Conservation (phyloP, 2,329 filamentous ascomycete genomes). For the Emergomyces orientalis region DNA sequence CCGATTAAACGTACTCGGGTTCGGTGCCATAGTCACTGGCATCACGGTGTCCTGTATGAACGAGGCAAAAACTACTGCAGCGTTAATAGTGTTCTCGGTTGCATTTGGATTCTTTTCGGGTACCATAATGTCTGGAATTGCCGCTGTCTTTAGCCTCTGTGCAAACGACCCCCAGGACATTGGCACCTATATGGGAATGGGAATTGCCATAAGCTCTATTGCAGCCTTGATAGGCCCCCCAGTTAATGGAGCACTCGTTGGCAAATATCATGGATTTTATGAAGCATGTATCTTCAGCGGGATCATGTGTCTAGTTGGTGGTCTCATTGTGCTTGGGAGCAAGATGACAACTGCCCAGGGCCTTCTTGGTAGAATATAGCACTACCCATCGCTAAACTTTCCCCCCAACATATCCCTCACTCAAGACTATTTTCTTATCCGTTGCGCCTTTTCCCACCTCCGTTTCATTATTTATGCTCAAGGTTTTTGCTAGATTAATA, state of each 20-base stretch:
- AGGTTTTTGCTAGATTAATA: neutral
- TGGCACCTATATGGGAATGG: conserved; percentile 12
- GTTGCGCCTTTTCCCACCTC: neutral
- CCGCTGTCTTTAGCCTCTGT: conserved; percentile 7
- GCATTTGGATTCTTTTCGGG: conserved; percentile 30
- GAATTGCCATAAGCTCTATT: conserved; percentile 29
- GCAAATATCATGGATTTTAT: conserved; percentile 32
- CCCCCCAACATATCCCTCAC: neutral
- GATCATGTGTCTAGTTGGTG: conserved; percentile 10
- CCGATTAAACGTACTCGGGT: conserved; percentile 23
- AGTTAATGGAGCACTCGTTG: conserved; percentile 39
- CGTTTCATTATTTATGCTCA: neutral
- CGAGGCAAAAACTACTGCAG: conserved; percentile 17
- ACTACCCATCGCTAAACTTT: neutral
- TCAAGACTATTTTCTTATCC: neutral
- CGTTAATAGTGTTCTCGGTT: conserved; percentile 25
- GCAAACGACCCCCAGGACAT: conserved; percentile 7
- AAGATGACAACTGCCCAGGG: conserved; percentile 1
- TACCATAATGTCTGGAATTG: conserved; percentile 23
- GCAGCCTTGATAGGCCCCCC: conserved; percentile 43
- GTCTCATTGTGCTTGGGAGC: conserved; percentile 6
- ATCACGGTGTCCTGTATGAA: conserved; percentile 27
- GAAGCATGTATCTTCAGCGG: conserved; percentile 33
- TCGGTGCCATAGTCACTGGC: conserved; percentile 20
- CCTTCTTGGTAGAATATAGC: neutral